Percentiles rank a stretch among this genome's conserved stretches.
Evolutionary conservation across 768 basidiomycete genomes (phyloP).

Genomic region (Trametes cingulata): DNA sequence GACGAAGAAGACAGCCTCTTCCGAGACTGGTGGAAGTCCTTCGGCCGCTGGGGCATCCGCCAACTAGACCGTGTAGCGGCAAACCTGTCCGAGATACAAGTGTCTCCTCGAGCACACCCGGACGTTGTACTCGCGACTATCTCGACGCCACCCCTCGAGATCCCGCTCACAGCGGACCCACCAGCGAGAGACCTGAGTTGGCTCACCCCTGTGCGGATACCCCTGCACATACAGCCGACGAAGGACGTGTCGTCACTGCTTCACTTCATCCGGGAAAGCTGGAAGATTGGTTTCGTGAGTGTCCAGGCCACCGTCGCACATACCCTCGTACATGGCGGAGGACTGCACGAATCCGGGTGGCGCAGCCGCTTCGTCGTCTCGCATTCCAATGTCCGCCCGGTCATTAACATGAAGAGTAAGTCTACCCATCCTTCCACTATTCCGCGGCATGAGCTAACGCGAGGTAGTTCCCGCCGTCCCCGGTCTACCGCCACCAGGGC

Average conservation of each 20-base stretch:
- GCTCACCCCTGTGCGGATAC: slow-evolving; percentile 55
- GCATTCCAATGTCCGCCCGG: slow-evolving; percentile 47
- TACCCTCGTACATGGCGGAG: slow-evolving; percentile 54
- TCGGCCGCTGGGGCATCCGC: slow-evolving; percentile 69
- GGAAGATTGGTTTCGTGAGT: slow-evolving; percentile 52
- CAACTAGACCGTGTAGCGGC: slow-evolving; percentile 58
- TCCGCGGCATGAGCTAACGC: not conserved
- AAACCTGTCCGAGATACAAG: slow-evolving; percentile 48
- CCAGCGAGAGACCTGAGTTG: slow-evolving; percentile 50
- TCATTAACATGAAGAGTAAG: slow-evolving; percentile 57
- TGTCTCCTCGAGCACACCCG: slow-evolving; percentile 46
- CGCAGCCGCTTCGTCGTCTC: slow-evolving; percentile 39
- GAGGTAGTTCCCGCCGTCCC: slow-evolving; percentile 61
- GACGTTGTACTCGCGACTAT: slow-evolving; percentile 47
- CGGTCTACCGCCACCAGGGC: slow-evolving; percentile 63
- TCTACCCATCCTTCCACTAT: slow-evolving; percentile 11
- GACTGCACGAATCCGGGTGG: slow-evolving; percentile 48
- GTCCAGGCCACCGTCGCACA: slow-evolving; percentile 45
- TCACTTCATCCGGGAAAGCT: slow-evolving; percentile 57
- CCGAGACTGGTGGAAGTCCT: slow-evolving; percentile 56
- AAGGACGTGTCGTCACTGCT: slow-evolving; percentile 48
- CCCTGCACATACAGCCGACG: slow-evolving; percentile 55
- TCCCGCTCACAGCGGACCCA: slow-evolving; percentile 58
- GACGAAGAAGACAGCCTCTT: slow-evolving; percentile 46
- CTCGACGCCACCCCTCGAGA: slow-evolving; percentile 48